Conservation (phyloP, 139 green algal genomes). For the Asterochloris erici region DNA sequence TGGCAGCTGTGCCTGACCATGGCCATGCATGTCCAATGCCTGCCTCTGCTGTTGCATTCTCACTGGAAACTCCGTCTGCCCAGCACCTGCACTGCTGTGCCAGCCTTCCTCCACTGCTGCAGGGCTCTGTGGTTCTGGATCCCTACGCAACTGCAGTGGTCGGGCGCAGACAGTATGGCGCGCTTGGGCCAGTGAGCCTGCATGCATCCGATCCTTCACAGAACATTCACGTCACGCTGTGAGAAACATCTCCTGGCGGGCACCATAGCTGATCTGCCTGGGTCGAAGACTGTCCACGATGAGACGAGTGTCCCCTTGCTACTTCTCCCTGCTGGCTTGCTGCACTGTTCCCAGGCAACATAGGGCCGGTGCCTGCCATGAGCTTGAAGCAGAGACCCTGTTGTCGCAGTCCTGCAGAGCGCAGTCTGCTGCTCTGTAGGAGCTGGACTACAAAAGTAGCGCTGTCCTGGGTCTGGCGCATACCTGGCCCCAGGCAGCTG, state of each 20-base stretch:
- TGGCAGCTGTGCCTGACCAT: not conserved
- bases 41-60: not conserved
- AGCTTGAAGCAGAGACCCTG: too few relatives aligned
- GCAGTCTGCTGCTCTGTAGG: slow-evolving; percentile 6
- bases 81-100: not conserved
- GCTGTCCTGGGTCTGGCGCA: slow-evolving; percentile 52
- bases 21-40: not conserved
- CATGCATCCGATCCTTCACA: too few relatives aligned
- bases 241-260: too few relatives aligned
- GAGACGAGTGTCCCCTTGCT: not conserved
- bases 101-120: slow-evolving; percentile 2
- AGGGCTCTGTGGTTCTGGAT: slow-evolving; percentile 79
- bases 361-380: too few relatives aligned
- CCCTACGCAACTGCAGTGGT: slow-evolving; percentile 83
- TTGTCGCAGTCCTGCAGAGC: not conserved
- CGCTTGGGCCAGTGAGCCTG: slow-evolving; percentile 53
- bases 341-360: not conserved
- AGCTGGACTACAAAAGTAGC: slow-evolving; percentile 49
- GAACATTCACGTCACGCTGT: too few relatives aligned
- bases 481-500: slow-evolving; percentile 84
- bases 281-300: too few relatives aligned
- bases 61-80: too few relatives aligned
- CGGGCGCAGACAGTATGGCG: slow-evolving; percentile 67
- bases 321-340: not conserved
- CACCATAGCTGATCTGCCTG: too few relatives aligned